Base-by-base conservation (phyloP, 352 stramenopile species). In the Halophytophthora batemanensis region DNA sequence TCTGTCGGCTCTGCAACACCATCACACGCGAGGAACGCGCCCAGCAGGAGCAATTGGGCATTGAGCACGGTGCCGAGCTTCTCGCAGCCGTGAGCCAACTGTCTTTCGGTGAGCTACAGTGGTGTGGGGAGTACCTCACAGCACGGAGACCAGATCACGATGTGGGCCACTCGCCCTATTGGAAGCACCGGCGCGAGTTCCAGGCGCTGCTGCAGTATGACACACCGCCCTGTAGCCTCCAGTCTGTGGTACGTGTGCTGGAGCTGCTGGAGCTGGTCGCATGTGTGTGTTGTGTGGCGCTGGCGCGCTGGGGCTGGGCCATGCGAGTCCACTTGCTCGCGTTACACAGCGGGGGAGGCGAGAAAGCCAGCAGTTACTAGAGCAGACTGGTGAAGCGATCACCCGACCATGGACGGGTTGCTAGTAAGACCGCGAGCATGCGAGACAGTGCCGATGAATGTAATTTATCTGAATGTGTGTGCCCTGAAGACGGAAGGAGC, bases 91-190 rank as follows among this genome's bases (percentile, higher is more conserved):
- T 82, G 22, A 22, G 72, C n/a, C 22, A 68, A 25, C 53, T 77
- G 23, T 78, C 61, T 33, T 62, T 78, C 29, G 49, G 52, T 25
- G 71, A 82, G 53, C 51, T 77, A 36, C 66, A 78, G 56, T 82
- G 71, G 71, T 82, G 71, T 42, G 71, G 71, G 8, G 61, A 69
- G 28, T 78, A 82, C 34, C 53, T 81, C 31, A 44, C 43, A 0
- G 38, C 29, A 3, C 50, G 46, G 51, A 42, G 50, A 13, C 22
- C 35, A 0, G 60, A 66, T 6, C 45, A 67, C 29, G 55, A 63
- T 35, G 63, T 66, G 31, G 59, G 53, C 14, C 54, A 66, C 23
- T 78, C 71, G 36, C 68, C 71, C 1, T 74, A 71, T 44, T 69
- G 61, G 47, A 59, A 66, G 23, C 66, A 74, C 55, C 44, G 61